Base-by-base conservation (phyloP, 495 filamentous ascomycete genomes). In the Aspergillus affinis region DNA sequence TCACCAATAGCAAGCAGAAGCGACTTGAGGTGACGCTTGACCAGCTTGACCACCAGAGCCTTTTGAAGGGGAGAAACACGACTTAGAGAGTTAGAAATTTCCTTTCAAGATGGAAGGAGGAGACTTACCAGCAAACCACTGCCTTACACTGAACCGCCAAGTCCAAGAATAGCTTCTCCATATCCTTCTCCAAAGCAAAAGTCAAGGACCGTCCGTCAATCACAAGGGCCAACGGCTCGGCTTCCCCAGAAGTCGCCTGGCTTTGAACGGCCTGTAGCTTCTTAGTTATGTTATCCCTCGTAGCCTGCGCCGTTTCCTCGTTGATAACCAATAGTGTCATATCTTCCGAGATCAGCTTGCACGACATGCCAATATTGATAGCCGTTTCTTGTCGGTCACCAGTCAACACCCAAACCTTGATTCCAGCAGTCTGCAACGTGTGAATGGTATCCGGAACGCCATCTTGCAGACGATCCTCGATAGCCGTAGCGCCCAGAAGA, bases 311-410 rank as follows among this genome's bases (percentile, higher is more conserved):
- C 29, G 69, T 83, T 54, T 97, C 92, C 69, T 99, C 93, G 65
- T 99, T 99, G 67, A 99, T 82, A 69, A 99, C 96, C 54, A 99
- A 79, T 13, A 99, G 81, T 58, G 93, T 96, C 95, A 99, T 99
- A 62, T 99, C 95, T 72, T 99, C 95, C 51, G 92, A 96, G 49
- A 99, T 92, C 23, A 99, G 82, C 78, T 97, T 98, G 75, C 95
- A 99, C 67, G 91, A 96, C 95, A 99, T 99, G 58, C 95, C 95
- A 66, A 99, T 99, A 69, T 99, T 99, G 78, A 99, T 99, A 52
- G 95, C 95, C 51, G 95, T 99, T 71, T 99, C 95, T 71, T 99
- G 95, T 67, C 95, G 83, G 79, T 99, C 95, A 67, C 95, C 95
- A 45, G 95, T 99, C 71, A 99, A 75, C 20, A 99, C 95, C 94